Evolutionary conservation across 1,139 yeast species (phyloP), one percentile per base, ranked within the genome.

Genomic region (Zygosaccharomyces sapae): DNA sequence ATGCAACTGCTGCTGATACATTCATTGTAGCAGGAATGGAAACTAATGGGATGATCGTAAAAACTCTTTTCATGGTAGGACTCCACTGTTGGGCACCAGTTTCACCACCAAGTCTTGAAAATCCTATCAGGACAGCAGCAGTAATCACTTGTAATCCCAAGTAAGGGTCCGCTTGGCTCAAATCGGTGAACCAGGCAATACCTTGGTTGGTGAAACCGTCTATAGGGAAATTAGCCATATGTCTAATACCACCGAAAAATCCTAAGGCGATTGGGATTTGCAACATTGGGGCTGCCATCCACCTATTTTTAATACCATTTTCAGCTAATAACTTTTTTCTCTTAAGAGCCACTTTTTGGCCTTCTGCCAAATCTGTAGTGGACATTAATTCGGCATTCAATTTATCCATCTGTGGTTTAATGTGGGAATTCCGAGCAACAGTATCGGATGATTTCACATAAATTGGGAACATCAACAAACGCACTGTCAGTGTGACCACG

Each of bases 221-320:
- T 3, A 90, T 95, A 1, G 96, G 96, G 52, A 76, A 75, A 46
- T 75, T 76, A 12, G 95, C 80, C 97, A 92, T 89, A 56, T 81
- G 80, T 69, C 95, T 81, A 47, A 90, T 72, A 43, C 89, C 97
- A 52, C 86, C 81, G 72, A 90, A 92, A 59, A 92, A 83, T 29
- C 97, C 97, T 58, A 89, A 75, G 42, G 96, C 95, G 54, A 88
- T 70, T 3, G 96, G 95, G 50, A 90, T 71, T 66, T 89, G 94
- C 9, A 81, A 55, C 57, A 80, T 64, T 25, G 94, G 92, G 16
- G 82, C 80, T 49, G 83, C 71, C 61, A 86, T 74, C 60, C 92
- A 89, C 52, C 86, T 77, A 66, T 82, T 77, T 60, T 86, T 83
- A 62, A 90, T 77, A 45, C 88, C 89, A 63, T 88, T 68, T 45